These are phyloP conservation scores for Naumovozyma dairenensis DNA, from an alignment of 805 yeast genomes.

Conservation along the genomic window DNA sequence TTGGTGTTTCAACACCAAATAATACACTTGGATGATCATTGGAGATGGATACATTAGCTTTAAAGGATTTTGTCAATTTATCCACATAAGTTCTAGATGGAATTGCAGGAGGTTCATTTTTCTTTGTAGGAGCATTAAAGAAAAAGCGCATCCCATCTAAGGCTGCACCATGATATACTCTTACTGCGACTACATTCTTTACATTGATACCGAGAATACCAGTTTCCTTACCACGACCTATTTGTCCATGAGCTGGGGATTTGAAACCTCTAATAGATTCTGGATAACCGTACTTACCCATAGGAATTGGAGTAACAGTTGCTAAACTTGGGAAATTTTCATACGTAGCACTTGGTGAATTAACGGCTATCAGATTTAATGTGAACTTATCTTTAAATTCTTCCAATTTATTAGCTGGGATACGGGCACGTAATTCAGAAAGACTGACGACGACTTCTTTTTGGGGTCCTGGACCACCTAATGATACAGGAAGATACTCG, in stretches of 20 bases:
- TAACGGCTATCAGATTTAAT: constrained; percentile 48
- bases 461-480: constrained; percentile 57
- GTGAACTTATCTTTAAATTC: constrained; percentile 25
- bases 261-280: constrained; percentile 18
- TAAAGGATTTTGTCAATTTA: constrained; percentile 21
- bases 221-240: constrained; percentile 21
- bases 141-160: constrained; percentile 70
- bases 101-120: constrained; percentile 30
- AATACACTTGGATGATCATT: constrained; percentile 12
- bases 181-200: constrained; percentile 37
- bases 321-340: constrained; percentile 35
- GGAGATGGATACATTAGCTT: constrained; percentile 9
- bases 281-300: constrained; percentile 24
- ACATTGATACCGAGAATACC: constrained; percentile 24
- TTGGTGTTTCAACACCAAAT: constrained; percentile 45
- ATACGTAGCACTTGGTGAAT: constrained; percentile 48
- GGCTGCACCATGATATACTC: constrained; percentile 66
- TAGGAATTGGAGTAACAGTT: constrained; percentile 12
- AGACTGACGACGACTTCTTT: constrained; percentile 40
- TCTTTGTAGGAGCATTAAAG: constrained; percentile 12
- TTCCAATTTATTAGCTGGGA: constrained; percentile 25
- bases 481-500: constrained; percentile 48
- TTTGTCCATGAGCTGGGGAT: constrained; percentile 21
- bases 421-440: constrained; percentile 32
- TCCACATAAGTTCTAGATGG: constrained; percentile 39